Evolutionary conservation across 495 filamentous ascomycete species (phyloP), one percentile per base, ranked within the genome.

Genomic region (Talaromyces liani): DNA sequence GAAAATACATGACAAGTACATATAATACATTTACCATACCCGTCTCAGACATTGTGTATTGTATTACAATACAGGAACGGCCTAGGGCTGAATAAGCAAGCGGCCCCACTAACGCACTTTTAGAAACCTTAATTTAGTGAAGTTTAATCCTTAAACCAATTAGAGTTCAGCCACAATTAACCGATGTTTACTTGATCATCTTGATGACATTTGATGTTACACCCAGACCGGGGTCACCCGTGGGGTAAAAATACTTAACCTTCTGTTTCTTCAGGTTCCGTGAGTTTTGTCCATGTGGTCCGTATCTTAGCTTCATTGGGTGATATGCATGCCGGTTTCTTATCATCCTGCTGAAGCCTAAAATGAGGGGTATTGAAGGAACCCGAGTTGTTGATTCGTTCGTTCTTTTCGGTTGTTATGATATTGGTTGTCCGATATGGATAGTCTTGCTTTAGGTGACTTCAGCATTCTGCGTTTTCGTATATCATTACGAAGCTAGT

Each of bases 141-240:
- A 56, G 12, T 56, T 6, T 27, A 22, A 27, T 56, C 16, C 53
- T 56, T 56, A 56, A 56, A 25, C 53, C 53, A 29, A 27, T 29
- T 56, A 56, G 27, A 56, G 53, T 56, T 56, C 53, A 56, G 53
- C 53, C 53, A 56, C 53, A 25, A 22, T 54, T 18, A 14, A 16
- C 27, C 53, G n/a, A 56, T 56, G 24, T 25, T 54, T 54, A 54
- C 49, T 22, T 56, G 22, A 24, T 24, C 22, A 24, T 24, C 22
- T 24, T 24, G 27, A 31, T 31, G 29, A 31, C 29, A 31, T 6
- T 31, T 31, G 29, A 56, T 56, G 53, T 56, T 56, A 56, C 53
- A 56, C 53, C 16, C 53, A 56, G 0, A n/a, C 14, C 18, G 45
- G 53, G 53, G 27, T 56, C 9, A 29, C 53, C 12, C 6, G 53